Percentiles rank a stretch among this genome's conserved stretches.
phyloP scores from a whole-genome alignment of 2,329 filamentous ascomycete genomes.

The Apiospora pterosperma region DNA sequence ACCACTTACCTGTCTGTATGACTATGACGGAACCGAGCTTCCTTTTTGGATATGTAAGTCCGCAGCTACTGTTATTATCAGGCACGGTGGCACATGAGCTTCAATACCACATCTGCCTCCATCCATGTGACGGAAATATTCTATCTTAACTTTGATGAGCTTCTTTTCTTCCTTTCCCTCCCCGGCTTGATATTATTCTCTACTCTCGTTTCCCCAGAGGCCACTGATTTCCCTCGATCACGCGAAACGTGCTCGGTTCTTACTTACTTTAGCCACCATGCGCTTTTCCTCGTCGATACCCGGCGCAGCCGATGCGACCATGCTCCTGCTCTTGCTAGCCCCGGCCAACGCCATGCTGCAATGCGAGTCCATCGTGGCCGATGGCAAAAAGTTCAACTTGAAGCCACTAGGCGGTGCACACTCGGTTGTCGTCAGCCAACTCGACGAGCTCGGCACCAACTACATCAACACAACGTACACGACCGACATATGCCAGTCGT shows the following conservation, averaged over 20 bases:
- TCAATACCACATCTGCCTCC: neutral
- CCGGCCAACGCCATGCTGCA: conserved; percentile 47
- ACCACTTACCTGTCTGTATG: neutral
- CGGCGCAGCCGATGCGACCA: conserved; percentile 27
- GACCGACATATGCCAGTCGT: conserved; percentile 68
- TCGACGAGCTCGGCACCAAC: conserved; percentile 48
- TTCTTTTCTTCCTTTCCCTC: neutral
- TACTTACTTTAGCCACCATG: conserved; percentile 28
- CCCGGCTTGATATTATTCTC: neutral
- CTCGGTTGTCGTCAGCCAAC: conserved; percentile 59
- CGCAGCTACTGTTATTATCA: neutral
- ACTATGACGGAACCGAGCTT: conserved; percentile 2
- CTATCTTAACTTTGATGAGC: neutral
- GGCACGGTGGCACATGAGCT: neutral
- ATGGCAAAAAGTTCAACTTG: conserved; percentile 62
- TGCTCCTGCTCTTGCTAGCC: conserved; percentile 34
- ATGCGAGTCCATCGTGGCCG: conserved; percentile 60
- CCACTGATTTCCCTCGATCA: neutral
- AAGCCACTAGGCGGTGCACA: conserved; percentile 62
- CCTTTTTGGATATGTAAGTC: neutral
- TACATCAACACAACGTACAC: conserved; percentile 77
- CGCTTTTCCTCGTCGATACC: conserved; percentile 32
- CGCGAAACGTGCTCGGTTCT: neutral
- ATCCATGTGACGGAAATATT: neutral
- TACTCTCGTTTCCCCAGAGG: neutral